Base-by-base conservation (phyloP, 352 stramenopile genomes). In the Aphanomyces stellatus region DNA sequence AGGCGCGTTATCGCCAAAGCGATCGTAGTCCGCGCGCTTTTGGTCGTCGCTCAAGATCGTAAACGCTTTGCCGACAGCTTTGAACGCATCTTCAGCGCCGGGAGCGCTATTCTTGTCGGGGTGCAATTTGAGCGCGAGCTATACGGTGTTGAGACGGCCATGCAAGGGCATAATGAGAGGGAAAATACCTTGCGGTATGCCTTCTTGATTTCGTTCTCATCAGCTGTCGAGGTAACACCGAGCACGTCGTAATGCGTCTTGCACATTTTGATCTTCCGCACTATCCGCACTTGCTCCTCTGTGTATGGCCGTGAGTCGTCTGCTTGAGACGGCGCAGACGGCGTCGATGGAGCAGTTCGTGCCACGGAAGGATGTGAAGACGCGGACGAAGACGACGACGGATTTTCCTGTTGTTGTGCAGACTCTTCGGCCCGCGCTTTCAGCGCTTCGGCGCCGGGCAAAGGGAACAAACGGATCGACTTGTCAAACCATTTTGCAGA, bases 41-140 rank as follows among this genome's bases (percentile, higher is more conserved):
- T 96, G 80, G 0, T 81, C 77, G 70, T 97, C 89, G 46, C 88
- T 96, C 43, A 97, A 74, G 25, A 93, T 86, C 8, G 87, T 86
- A 76, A 99, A 99, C 13, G 97, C 97, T 34, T 97, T 91, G 62
- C 87, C 87, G 3, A 95, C 87, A 2, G 87, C 93, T 77, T 99
- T 99, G 79, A 99, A 99, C 30, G 96, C 96, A 69, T 99, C 96
- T 72, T 99, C 96, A 4, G 96, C 95, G 41, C 96, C 88, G 0
- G 95, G 96, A 0, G 95, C 96, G 13, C 87, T 96, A 78, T 99
- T 99, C 77, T 97, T 97, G 71, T 97, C 89, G 0, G 89, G 89
- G 72, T 97, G 89, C 7, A 96, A 71, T 70, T 95, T 96, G 7
- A 96, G 70, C 22, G 89, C 89, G 42, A 95, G 76, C 85, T 95